Conservation (phyloP, 148 eudicot genomes). For the Pharnaceum exiguum region DNA sequence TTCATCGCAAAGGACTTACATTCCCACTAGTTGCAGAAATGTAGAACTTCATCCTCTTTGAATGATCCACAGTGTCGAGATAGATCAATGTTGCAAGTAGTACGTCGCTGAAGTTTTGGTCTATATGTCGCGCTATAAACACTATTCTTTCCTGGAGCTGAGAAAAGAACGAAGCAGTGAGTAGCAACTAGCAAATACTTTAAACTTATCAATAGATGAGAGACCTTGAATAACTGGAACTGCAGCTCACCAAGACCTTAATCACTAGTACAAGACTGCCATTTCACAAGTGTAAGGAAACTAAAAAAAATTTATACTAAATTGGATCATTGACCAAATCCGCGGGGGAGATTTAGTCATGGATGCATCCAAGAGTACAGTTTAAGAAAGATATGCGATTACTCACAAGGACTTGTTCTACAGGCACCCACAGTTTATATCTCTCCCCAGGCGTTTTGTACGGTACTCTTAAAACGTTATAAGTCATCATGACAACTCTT, state of each 20-base stretch:
- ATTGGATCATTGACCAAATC: too few relatives aligned
- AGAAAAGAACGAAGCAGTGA: neutral
- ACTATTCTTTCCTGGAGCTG: slow-evolving; percentile 88
- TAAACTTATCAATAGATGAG: neutral
- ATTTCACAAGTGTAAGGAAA: too few relatives aligned
- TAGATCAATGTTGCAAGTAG: slow-evolving; percentile 76
- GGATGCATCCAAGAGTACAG: neutral
- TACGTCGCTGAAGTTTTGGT: slow-evolving; percentile 75
- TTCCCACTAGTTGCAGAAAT: slow-evolving; percentile 85
- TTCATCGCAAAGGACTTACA: slow-evolving; percentile 47
- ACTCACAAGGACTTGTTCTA: slow-evolving; percentile 90
- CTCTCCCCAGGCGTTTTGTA: slow-evolving; percentile 61
- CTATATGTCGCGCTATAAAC: slow-evolving; percentile 62
- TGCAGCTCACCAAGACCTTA: too few relatives aligned
- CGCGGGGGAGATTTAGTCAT: neutral
- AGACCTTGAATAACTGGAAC: too few relatives aligned
- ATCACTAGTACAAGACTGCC: too few relatives aligned
- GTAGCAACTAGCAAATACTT: neutral
- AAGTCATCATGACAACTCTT: slow-evolving; percentile 77
- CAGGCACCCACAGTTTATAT: slow-evolving; percentile 80
- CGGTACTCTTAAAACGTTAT: slow-evolving; percentile 74
- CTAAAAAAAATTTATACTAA: too few relatives aligned
- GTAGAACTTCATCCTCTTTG: slow-evolving; percentile 60
- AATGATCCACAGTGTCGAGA: slow-evolving; percentile 61
- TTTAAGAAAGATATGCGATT: neutral